phyloP scores from a whole-genome alignment of 73 alveolate species.

The Stentor roeselii region DNA sequence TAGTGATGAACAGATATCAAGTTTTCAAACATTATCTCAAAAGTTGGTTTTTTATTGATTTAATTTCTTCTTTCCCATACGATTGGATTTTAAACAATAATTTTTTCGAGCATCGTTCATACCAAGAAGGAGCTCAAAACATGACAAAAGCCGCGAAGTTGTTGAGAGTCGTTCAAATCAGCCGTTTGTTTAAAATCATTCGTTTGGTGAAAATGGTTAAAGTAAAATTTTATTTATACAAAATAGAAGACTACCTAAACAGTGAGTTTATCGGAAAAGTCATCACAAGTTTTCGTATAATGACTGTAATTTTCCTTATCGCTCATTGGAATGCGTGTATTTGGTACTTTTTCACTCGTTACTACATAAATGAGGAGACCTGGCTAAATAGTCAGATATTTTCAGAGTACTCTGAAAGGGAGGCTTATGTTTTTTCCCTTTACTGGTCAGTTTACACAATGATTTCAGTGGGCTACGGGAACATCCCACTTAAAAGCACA shows the following conservation, averaged over 20 bases:
- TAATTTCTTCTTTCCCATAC: slow-evolving; percentile 1
- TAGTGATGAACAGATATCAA: background rate
- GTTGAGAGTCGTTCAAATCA: background rate
- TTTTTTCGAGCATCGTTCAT: background rate
- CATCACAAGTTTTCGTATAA: background rate
- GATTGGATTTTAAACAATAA: background rate
- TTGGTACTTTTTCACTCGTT: background rate
- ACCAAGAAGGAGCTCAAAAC: background rate
- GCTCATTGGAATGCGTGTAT: slow-evolving; percentile 14
- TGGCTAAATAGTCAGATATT: background rate
- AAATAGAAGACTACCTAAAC: background rate
- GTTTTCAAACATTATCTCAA: background rate
- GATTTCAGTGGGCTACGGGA: slow-evolving; percentile 54
- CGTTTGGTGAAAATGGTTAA: background rate
- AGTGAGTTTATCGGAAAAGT: background rate
- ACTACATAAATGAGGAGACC: background rate
- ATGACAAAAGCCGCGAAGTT: background rate
- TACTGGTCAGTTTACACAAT: slow-evolving; percentile 85
- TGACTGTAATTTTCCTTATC: background rate
- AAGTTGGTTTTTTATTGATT: slow-evolving; percentile 10
- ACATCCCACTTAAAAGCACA: background rate
- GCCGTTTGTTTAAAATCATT: background rate
- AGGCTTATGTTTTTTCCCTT: slow-evolving; percentile 50
- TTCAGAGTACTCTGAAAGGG: background rate
- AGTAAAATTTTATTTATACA: background rate